Percentiles rank a stretch among this genome's conserved stretches.
These are phyloP conservation scores for Medicago arabica DNA, from an alignment of 306 rosid species.

Conservation along the genomic window DNA sequence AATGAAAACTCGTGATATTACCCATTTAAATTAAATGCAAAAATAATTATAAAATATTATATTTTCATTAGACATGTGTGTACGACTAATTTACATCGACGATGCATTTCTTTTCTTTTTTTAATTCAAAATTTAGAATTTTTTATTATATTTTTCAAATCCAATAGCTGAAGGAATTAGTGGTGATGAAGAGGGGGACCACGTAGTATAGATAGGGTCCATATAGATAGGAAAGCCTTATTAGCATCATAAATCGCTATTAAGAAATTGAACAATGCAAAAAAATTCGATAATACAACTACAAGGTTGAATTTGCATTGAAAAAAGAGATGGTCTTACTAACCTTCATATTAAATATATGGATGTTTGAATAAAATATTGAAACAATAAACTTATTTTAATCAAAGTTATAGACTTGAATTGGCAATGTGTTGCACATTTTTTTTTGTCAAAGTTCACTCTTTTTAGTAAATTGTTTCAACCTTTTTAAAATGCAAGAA, in stretches of 20 bases:
- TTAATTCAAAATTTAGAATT: neutral
- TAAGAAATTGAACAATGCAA: neutral
- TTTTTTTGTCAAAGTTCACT: conserved; percentile 8
- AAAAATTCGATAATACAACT: neutral
- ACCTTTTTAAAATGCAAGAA: neutral
- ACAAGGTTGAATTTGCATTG: conserved; percentile 7
- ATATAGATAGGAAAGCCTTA: neutral
- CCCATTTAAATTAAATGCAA: no score
- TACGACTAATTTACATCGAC: no score
- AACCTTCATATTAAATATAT: neutral
- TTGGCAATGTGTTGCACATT: conserved; percentile 3
- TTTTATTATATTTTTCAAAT: neutral
- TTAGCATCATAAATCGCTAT: neutral
- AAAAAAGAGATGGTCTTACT: neutral
- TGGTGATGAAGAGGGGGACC: conserved; percentile 34
- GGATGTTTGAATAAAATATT: neutral
- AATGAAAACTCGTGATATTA: no score
- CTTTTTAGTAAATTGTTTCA: neutral
- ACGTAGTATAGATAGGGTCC: neutral
- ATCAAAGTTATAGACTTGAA: neutral
- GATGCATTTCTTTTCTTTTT: neutral
- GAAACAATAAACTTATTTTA: neutral
- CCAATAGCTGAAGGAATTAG: conserved; percentile 11
- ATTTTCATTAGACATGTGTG: no score
- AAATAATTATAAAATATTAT: no score